Percentiles rank a stretch among this genome's conserved stretches.
Conservation (phyloP, 2,329 filamentous ascomycete species). For the Fusarium torreyae region DNA sequence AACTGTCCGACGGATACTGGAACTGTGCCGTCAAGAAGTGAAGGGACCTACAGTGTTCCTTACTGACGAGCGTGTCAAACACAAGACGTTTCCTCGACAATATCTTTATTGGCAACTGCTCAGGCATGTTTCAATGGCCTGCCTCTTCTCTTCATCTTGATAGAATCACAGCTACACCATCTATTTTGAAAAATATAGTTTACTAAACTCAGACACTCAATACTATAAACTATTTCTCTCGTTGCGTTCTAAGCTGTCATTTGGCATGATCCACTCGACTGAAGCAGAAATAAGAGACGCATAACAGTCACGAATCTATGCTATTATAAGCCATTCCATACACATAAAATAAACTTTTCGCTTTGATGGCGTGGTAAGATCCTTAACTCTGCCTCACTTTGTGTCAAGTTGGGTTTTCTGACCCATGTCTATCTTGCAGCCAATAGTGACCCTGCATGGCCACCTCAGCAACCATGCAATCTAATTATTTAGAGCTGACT, state of each 20-base stretch:
- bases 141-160: background rate
- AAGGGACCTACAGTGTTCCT: background rate
- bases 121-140: background rate
- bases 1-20: background rate
- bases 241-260: no score
- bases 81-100: background rate
- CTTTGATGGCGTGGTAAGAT: no score
- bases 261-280: no score
- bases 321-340: no score
- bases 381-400: no score
- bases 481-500: background rate
- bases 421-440: no score
- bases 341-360: no score
- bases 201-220: background rate
- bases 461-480: no score
- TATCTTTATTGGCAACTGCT: background rate
- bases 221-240: background rate
- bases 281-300: no score
- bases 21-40: constrained; percentile 10
- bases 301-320: no score
- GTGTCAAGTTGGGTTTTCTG: background rate
- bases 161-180: background rate
- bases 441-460: background rate
- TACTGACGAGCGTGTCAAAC: background rate
- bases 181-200: background rate